Base-by-base conservation (phyloP, 352 stramenopile species). In the Globisporangium viniferum region DNA sequence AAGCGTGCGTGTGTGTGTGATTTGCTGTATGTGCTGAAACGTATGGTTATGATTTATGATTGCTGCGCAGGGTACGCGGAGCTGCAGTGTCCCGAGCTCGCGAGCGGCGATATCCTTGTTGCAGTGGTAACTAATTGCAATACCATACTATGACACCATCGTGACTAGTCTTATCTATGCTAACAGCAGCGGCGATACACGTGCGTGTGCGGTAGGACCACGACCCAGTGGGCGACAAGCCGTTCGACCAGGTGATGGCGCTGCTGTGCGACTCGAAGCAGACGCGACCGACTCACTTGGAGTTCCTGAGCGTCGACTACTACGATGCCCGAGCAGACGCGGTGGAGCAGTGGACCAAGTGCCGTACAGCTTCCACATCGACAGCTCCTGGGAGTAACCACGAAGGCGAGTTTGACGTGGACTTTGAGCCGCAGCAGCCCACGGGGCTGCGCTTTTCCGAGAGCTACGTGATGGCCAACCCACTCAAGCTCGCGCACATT, bases 401-500 rank as follows among this genome's bases (percentile, higher is more conserved):
- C 20, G 76, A 78, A 46, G 76, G 76, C 46, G 76, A 83, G 64
- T 83, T 83, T 49, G 74, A 83, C 12, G 72, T 81, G 20, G 48
- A 62, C 1, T 83, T 83, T 59, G 59, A 49, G 9, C 35, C 72
- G 44, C 70, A 67, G n/a, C 71, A 83, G 55, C 73, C 69, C 39
- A 77, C 72, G 24, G 76, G 76, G 1, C 60, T 83, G 18, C 72
- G 74, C 36, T 74, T 83, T n/a, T 62, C 41, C 3, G 72, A 81
- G 53, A 66, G 68, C 27, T 83, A 78, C 56, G 48, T 81, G 15
- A 83, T 83, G 74, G 66, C 68, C 0, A 70, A 70, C n/a, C 68
- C 68, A 33, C 69, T 81, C 39, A 70, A 69, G 51, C 58, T 83
- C 29, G 59, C 72, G 10, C 39, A 72, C 41, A 58, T 78, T 24